These are phyloP conservation scores for Pseudogymnoascus sp. DNA, from an alignment of 2,329 filamentous ascomycete genomes.

Conservation along the genomic window DNA sequence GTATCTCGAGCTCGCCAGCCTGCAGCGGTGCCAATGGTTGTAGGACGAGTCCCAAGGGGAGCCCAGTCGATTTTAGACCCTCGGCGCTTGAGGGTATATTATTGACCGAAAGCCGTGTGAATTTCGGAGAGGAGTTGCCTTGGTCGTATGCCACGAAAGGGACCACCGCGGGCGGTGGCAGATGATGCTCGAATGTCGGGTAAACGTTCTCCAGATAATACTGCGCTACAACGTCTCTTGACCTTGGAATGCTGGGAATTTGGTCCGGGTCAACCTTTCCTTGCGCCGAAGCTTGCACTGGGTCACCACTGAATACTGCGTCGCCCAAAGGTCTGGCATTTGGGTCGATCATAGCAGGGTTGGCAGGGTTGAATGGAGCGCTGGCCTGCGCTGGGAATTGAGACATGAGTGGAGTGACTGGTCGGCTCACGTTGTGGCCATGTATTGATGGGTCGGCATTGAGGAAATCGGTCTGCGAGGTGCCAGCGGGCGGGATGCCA, in stretches of 20 bases:
- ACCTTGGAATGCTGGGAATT: conserved; percentile 81
- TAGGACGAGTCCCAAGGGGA: conserved; percentile 81
- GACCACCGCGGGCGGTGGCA: conserved; percentile 80
- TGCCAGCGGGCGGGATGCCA: conserved; percentile 55
- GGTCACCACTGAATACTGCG: conserved; percentile 37
- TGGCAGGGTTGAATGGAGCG: conserved; percentile 43
- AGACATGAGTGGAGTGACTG: conserved; percentile 39
- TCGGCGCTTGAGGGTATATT: conserved; percentile 83
- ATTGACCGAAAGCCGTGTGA: conserved; percentile 84
- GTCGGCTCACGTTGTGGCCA: conserved; percentile 42
- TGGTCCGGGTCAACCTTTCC: conserved; percentile 82
- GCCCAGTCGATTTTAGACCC: conserved; percentile 68
- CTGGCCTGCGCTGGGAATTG: conserved; percentile 59
- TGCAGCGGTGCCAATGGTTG: conserved; percentile 83
- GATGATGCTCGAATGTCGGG: conserved; percentile 89
- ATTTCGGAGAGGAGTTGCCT: conserved; percentile 93
- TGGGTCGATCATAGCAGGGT: conserved; percentile 33
- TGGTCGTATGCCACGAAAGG: conserved; percentile 94
- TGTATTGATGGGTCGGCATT: conserved; percentile 46
- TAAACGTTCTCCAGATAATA: conserved; percentile 86
- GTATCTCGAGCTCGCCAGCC: conserved; percentile 78
- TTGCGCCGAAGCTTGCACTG: conserved; percentile 57
- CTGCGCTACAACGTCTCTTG: conserved; percentile 74
- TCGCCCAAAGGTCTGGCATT: conserved; percentile 18
- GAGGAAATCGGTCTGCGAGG: conserved; percentile 51